These are phyloP conservation scores for Malassezia nana DNA, from an alignment of 1,284 basidiomycete genomes.

Conservation along the genomic window DNA sequence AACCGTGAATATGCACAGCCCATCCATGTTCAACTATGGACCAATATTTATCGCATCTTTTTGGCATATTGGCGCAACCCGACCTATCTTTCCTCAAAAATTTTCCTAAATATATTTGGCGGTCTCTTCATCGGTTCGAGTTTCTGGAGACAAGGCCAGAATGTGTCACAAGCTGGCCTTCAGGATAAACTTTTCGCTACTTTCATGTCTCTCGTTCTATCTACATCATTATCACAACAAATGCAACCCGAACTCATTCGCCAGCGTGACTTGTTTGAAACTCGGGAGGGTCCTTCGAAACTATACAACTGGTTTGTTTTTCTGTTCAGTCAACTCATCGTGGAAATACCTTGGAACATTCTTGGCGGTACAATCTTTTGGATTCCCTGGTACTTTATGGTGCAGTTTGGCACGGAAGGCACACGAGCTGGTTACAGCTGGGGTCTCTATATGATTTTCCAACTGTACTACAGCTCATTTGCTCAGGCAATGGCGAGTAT, in stretches of 20 bases:
- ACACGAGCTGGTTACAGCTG: conserved; percentile 25
- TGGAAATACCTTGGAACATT: conserved; percentile 45
- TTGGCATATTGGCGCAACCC: conserved; percentile 45
- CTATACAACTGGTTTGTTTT: conserved; percentile 76
- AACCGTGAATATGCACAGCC: conserved; percentile 39
- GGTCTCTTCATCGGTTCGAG: conserved; percentile 57
- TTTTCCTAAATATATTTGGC: conserved; percentile 52
- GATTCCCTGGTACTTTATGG: conserved; percentile 37
- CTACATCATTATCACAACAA: conserved; percentile 40
- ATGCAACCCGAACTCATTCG: conserved; percentile 51
- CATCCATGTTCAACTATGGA: conserved; percentile 27
- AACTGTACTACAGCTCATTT: conserved; percentile 55
- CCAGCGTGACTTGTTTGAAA: conserved; percentile 59
- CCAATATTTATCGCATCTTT: conserved; percentile 31
- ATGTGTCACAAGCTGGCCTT: conserved; percentile 22
- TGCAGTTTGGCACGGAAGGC: conserved; percentile 20
- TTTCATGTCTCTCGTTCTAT: conserved; percentile 48
- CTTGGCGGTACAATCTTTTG: conserved; percentile 38
- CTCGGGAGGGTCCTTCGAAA: conserved; percentile 63
- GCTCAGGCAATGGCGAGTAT: conserved; percentile 60
- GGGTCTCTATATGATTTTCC: conserved; percentile 34
- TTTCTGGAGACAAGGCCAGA: conserved; percentile 34
- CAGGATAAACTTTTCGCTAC: conserved; percentile 68
- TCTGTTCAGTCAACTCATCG: conserved; percentile 49
- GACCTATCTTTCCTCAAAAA: conserved; percentile 30